These are phyloP conservation scores for Colletotrichum neosansevieriae DNA, from an alignment of 2,329 filamentous ascomycete genomes.

Conservation along the genomic window DNA sequence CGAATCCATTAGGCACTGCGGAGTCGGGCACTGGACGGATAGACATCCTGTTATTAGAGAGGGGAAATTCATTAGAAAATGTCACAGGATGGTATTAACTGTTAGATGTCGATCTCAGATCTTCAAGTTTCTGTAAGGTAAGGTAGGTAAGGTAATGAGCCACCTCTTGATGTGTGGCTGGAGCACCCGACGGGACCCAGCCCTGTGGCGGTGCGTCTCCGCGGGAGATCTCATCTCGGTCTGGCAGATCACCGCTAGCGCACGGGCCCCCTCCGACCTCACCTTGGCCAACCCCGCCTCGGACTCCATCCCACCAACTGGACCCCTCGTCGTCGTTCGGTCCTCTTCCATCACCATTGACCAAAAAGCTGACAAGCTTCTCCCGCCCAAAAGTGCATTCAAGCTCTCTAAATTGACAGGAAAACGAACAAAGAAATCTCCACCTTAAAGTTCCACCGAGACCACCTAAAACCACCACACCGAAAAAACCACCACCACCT, in stretches of 20 bases:
- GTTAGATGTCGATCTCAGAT: too few relatives aligned
- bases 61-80: too few relatives aligned
- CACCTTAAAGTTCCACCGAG: background rate
- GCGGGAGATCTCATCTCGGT: slow-evolving; percentile 1
- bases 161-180: slow-evolving; percentile 7
- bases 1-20: slow-evolving; percentile 9
- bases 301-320: slow-evolving; percentile 9
- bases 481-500: slow-evolving; percentile 10
- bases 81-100: too few relatives aligned
- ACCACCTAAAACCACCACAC: slow-evolving; percentile 1
- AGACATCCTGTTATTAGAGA: background rate
- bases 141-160: background rate
- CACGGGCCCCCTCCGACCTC: slow-evolving; percentile 9
- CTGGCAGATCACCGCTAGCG: slow-evolving; percentile 12
- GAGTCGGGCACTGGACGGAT: too few relatives aligned
- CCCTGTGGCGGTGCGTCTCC: slow-evolving; percentile 15
- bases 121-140: slow-evolving; percentile 2
- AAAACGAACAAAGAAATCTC: background rate
- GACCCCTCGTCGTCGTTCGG: slow-evolving; percentile 1
- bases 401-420: background rate
- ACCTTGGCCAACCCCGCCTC: slow-evolving; percentile 34
- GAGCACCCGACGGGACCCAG: background rate
- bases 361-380: slow-evolving; percentile 7
- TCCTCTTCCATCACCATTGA: slow-evolving; percentile 21
- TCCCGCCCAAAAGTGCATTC: slow-evolving; percentile 20